Conservation (phyloP, 164 flowering plant species). For the Platanus orientalis region DNA sequence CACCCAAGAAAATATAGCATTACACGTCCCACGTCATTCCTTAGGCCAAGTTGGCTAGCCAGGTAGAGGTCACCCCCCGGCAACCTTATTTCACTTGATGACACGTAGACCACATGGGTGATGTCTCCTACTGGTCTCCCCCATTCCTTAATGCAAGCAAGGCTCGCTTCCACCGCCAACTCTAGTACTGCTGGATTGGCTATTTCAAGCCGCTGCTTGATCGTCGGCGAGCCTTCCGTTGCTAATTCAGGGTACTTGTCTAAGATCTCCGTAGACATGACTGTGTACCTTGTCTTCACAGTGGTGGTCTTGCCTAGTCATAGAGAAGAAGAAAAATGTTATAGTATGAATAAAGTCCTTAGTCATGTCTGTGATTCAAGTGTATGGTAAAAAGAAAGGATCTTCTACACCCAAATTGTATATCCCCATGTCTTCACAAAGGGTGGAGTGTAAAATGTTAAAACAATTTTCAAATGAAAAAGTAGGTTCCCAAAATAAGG, state of each 20-base stretch:
- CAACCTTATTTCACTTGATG: constrained; percentile 60
- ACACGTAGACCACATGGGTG: constrained; percentile 62
- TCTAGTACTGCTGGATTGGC: constrained; percentile 53
- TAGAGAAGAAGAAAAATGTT: neutral
- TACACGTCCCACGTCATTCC: constrained; percentile 43
- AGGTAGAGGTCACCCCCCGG: constrained; percentile 71
- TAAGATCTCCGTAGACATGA: constrained; percentile 58
- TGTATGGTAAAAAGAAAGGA: no score
- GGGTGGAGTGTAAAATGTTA: no score
- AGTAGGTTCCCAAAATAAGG: no score
- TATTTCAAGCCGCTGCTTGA: constrained; percentile 56
- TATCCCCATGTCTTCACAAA: no score
- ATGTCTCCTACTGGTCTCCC: constrained; percentile 50
- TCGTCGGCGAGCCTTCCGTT: constrained; percentile 56
- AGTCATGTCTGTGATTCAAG: no score
- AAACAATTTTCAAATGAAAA: no score
- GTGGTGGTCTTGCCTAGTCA: constrained; percentile 64
- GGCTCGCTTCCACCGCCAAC: constrained; percentile 61
- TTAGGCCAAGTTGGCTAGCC: constrained; percentile 49
- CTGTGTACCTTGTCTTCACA: constrained; percentile 71
- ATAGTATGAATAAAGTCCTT: no score
- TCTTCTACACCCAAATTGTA: no score
- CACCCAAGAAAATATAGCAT: constrained; percentile 75
- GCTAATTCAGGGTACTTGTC: constrained; percentile 61
- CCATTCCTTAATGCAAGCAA: constrained; percentile 60